Conservation (phyloP, 1,284 basidiomycete species). For the Leucoagaricus sp. region DNA sequence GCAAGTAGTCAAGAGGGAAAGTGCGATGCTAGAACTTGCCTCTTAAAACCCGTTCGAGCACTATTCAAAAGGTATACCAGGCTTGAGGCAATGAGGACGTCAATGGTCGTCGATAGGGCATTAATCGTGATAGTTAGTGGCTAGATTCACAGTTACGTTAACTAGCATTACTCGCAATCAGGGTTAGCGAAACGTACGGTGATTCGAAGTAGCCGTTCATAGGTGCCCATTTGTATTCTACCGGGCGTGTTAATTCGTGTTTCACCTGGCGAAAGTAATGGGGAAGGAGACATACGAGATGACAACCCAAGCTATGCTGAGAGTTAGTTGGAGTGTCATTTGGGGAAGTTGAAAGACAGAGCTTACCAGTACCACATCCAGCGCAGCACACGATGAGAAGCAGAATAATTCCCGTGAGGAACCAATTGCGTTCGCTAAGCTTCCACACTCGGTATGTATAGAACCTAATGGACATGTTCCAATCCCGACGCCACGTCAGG, state of each 20-base stretch:
- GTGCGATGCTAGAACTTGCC: constrained; percentile 28
- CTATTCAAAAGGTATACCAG: constrained; percentile 47
- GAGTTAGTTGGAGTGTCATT: not conserved
- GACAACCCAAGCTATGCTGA: constrained; percentile 26
- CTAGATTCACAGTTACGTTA: too few species aligned
- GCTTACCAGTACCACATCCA: constrained; percentile 46
- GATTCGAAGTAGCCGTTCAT: constrained; percentile 40
- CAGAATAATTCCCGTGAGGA: constrained; percentile 30
- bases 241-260: not conserved
- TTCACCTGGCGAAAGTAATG: not conserved
- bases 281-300: constrained; percentile 25
- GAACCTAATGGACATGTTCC: constrained; percentile 36
- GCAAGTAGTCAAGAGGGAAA: not conserved
- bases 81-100: constrained; percentile 47
- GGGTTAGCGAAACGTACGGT: constrained; percentile 37
- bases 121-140: constrained; percentile 53
- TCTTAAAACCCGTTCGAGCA: constrained; percentile 52
- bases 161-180: too few species aligned
- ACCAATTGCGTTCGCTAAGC: constrained; percentile 44
- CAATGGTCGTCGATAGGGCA: constrained; percentile 47
- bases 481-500: not conserved
- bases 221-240: constrained; percentile 44
- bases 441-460: constrained; percentile 51
- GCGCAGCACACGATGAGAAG: constrained; percentile 27
- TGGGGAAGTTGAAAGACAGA: not conserved